Percentiles rank a stretch among this genome's conserved stretches.
phyloP scores from a whole-genome alignment of 352 stramenopile genomes.

The Phytophthora niederhauseri region DNA sequence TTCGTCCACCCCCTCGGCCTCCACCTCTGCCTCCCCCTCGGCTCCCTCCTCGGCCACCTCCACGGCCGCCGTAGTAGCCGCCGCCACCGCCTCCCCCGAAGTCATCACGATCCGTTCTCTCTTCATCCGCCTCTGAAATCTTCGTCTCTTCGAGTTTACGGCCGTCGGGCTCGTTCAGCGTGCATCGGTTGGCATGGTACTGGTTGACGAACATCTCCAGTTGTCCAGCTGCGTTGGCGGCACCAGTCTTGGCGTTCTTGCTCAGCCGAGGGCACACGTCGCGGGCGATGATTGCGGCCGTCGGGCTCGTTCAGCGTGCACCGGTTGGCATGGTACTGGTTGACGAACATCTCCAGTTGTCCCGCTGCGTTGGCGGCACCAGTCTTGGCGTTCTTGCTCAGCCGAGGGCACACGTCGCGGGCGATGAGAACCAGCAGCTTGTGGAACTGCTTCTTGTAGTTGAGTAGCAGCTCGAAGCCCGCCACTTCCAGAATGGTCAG shows the following conservation, averaged over 20 bases:
- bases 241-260: conserved; percentile 77
- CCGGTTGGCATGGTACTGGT: conserved; percentile 66
- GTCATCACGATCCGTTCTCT: conserved; percentile 58
- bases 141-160: conserved; percentile 78
- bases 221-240: conserved; percentile 73
- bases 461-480: conserved; percentile 63
- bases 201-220: conserved; percentile 77
- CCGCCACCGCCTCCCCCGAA: conserved; percentile 18
- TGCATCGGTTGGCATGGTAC: conserved; percentile 68
- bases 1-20: conserved; percentile 44
- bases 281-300: too few species aligned
- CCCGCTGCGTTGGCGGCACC: conserved; percentile 75
- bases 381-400: conserved; percentile 80
- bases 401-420: conserved; percentile 58
- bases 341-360: conserved; percentile 78
- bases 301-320: conserved; percentile 60
- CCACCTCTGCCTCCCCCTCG: conserved; percentile 35
- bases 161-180: conserved; percentile 58
- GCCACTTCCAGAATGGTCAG: conserved; percentile 84
- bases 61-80: conserved; percentile 22
- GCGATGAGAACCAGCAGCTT: conserved; percentile 77
- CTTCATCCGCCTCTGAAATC: conserved; percentile 66
- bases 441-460: conserved; percentile 82
- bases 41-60: conserved; percentile 27
- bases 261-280: conserved; percentile 70